Evolutionary conservation across 768 basidiomycete species (phyloP), one percentile per base, ranked within the genome.

Genomic region (Lactarius sp.): DNA sequence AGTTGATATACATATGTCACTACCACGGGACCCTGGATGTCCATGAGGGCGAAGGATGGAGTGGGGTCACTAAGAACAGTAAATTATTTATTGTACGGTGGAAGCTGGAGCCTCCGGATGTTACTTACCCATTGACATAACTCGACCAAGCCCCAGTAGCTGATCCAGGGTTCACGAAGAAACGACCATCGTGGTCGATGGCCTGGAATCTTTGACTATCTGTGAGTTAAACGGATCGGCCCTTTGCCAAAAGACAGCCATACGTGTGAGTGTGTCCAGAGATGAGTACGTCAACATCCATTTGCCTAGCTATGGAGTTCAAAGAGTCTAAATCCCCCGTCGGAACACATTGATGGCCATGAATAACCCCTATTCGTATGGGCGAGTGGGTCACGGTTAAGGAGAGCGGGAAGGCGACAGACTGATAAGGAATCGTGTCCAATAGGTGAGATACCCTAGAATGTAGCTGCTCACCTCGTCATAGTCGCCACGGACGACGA

Each of bases 1-100:
- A 96, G 84, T 71, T 95, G 93, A 74, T 96, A 98, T 3, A 98
- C 94, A 71, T 97, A 98, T 2, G 96, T 98, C 33, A 97, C 94
- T 39, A 99, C 91, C 9, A 96, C 93, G 2, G 92, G 85, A 5
- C 97, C 97, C 76, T 99, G 97, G 41, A 99, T 88, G 73, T 98
- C 97, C 89, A 99, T 93, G 51, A 98, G 77, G 0, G 97, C 97
- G 71, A 99, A 99, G 2, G 93, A 94, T 0, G 97, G 96, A 2
- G 83, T 93, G 2, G 90, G 86, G 34, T 93, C 92, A 4, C 93
- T 94, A 69, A 9, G 41, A 46, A 27, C 34, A 34, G 20, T 18
- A 49, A 46, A 2, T n/a, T 4, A 6, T 8, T 47, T 14, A 12
- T 49, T n/a, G 18, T 37, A 36, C 2, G 16, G 47, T 20, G 37